Evolutionary conservation across 306 rosid species (phyloP).

Genomic region (Gleditsia sinensis): DNA sequence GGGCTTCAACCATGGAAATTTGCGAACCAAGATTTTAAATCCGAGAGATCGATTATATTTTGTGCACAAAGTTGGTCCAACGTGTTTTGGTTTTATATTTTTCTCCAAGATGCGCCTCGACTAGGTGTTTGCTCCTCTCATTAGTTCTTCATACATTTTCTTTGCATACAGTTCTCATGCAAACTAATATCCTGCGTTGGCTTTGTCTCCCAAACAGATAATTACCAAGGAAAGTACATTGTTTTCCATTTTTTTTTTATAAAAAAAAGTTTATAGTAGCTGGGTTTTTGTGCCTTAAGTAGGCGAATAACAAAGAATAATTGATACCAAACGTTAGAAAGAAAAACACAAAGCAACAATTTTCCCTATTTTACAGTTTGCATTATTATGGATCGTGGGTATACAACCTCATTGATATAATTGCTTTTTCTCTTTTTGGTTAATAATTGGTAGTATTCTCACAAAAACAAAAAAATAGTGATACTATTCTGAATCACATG

Average conservation of each 20-base stretch:
- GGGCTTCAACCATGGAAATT: slow-evolving; percentile 43
- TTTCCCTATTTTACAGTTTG: neutral
- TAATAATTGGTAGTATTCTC: neutral
- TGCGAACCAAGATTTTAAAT: slow-evolving; percentile 29
- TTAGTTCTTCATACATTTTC: slow-evolving; percentile 9
- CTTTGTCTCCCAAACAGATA: neutral
- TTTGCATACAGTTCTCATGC: slow-evolving; percentile 22
- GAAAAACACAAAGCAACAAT: neutral
- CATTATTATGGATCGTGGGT: neutral
- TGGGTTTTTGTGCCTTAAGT: neutral
- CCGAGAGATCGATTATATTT: slow-evolving; percentile 23
- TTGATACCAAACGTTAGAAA: too few relatives aligned
- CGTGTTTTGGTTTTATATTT: slow-evolving; percentile 37
- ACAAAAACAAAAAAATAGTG: neutral
- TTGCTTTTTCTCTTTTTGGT: neutral
- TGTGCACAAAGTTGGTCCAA: slow-evolving; percentile 46
- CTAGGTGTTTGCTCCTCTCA: slow-evolving; percentile 43
- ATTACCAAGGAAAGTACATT: neutral
- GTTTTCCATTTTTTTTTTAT: neutral
- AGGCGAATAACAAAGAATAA: too few relatives aligned
- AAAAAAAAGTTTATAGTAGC: neutral
- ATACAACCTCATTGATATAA: neutral
- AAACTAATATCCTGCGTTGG: slow-evolving; percentile 23
- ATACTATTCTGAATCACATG: neutral
- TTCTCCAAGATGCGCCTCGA: slow-evolving; percentile 64